A percentile compares a stretch with the other conserved stretches of the same genome.
Conservation (phyloP, 73 alveolate genomes). For the Blepharisma japonicum region DNA sequence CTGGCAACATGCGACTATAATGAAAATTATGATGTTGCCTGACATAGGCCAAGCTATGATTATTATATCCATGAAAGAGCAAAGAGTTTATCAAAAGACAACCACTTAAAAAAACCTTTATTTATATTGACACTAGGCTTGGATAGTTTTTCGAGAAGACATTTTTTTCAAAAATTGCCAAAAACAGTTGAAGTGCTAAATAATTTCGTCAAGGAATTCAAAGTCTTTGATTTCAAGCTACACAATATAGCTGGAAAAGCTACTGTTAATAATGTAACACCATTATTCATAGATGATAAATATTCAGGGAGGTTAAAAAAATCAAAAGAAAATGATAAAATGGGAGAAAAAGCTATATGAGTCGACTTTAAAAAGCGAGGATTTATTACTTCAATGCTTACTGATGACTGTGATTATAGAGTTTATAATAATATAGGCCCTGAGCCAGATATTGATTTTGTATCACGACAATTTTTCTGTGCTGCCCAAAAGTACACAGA, state of each 20-base stretch:
- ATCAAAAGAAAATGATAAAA: not conserved
- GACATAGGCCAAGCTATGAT: too few relatives aligned
- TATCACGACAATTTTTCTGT: conserved; percentile 25
- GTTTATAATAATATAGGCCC: not conserved
- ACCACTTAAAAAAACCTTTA: not conserved
- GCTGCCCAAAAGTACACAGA: not conserved
- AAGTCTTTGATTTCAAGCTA: conserved; percentile 2
- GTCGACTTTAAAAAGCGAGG: not conserved
- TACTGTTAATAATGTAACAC: not conserved
- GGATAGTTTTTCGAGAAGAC: conserved; percentile 5
- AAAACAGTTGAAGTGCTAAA: not conserved
- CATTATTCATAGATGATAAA: not conserved
- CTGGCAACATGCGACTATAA: too few relatives aligned
- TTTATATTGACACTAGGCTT: not conserved
- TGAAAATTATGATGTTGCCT: too few relatives aligned
- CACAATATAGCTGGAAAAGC: not conserved
- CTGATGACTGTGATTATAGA: conserved; percentile 1
- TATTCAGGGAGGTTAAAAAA: not conserved
- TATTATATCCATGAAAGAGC: too few relatives aligned
- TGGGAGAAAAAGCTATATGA: conserved; percentile 8
- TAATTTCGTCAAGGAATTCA: not conserved
- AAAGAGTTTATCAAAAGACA: too few relatives aligned
- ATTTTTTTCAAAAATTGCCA: conserved; percentile 2
- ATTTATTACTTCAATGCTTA: not conserved
- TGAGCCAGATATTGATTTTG: not conserved